Base-by-base conservation (phyloP, 1,284 basidiomycete genomes). In the Ustilago loliicola region DNA sequence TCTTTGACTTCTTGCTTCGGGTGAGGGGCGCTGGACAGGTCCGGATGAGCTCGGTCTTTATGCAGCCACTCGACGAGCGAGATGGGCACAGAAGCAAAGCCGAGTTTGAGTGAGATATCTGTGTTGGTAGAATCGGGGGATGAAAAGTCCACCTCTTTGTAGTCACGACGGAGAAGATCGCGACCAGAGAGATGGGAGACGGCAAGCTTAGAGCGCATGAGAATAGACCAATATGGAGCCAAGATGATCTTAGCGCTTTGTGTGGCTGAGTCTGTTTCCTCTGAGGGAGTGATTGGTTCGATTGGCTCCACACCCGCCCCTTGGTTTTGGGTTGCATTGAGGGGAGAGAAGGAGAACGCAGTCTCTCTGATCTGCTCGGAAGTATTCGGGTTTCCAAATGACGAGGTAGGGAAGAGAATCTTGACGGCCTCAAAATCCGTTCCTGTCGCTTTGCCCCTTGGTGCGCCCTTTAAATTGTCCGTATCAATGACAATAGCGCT, bases 91-190 rank as follows among this genome's bases (percentile, higher is more conserved):
- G 74, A 75, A n/a, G 81, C 67, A 25, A 82, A 67, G 0, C 79
- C 81, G 10, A 82, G 64, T 27, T 72, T 72, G 45, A 75, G 77
- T 15, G 67, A 29, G 0, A 77, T 13, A 6, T 58, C 30, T 0
- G 53, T 59, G 8, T 53, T 54, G 48, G 23, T 27, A 15, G 23
- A 29, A 47, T 55, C 34, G 1, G 53, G 52, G 17, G 21, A 17
- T 30, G 58, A 42, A 13, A 79, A 72, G 29, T 66, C 62, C 25
- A 70, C 40, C 45, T 81, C 91, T 87, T 99, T 98, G 89, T 96
- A 99, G 87, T 98, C 96, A 21, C 96, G 89, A 21, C 93, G 89
- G 4, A 98, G 89, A 30, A 98, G 90, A 80, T 98, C 94, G 55
- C 90, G 88, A 0, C 91, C 91, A 36, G 88, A 88, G 29, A 98